These are phyloP conservation scores for Wallacemonas collosoma DNA, from an alignment of 208 protist genomes.

Conservation along the genomic window DNA sequence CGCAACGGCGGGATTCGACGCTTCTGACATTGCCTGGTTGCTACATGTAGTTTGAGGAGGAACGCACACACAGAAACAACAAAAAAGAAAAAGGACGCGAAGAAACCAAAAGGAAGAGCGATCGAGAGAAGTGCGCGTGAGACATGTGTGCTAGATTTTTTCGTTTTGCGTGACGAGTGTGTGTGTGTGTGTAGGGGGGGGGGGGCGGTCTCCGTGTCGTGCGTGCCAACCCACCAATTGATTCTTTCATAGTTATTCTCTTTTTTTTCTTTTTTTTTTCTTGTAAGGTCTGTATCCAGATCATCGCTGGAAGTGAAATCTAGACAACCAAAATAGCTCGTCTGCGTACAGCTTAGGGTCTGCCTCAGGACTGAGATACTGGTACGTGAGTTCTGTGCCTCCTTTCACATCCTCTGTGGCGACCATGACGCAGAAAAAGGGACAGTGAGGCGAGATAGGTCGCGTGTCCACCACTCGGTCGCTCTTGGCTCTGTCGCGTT, in stretches of 20 bases:
- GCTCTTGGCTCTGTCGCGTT: background rate
- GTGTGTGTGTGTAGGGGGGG: no score
- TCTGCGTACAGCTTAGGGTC: conserved; percentile 39
- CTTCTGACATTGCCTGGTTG: background rate
- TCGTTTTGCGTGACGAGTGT: no score
- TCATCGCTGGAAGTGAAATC: conserved; percentile 54
- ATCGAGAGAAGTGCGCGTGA: background rate
- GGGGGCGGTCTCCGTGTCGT: no score
- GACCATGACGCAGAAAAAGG: conserved; percentile 56
- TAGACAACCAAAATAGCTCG: conserved; percentile 67
- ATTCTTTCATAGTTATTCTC: no score
- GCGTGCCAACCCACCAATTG: no score
- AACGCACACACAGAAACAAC: background rate
- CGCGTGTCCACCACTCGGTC: background rate
- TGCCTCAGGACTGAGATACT: conserved; percentile 45
- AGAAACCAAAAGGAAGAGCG: background rate
- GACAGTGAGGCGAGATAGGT: conserved; percentile 17
- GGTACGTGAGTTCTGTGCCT: conserved; percentile 61
- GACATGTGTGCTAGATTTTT: no score
- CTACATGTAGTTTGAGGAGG: no score
- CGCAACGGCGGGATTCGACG: conserved; percentile 6
- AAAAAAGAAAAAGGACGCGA: conserved; percentile 4
- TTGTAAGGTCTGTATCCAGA: background rate
- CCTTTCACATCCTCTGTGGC: conserved; percentile 33
- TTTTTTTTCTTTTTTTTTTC: background rate